These are phyloP conservation scores for Mortierella sp. DNA, from an alignment of 371 early-diverging fungal genomes.

Conservation along the genomic window DNA sequence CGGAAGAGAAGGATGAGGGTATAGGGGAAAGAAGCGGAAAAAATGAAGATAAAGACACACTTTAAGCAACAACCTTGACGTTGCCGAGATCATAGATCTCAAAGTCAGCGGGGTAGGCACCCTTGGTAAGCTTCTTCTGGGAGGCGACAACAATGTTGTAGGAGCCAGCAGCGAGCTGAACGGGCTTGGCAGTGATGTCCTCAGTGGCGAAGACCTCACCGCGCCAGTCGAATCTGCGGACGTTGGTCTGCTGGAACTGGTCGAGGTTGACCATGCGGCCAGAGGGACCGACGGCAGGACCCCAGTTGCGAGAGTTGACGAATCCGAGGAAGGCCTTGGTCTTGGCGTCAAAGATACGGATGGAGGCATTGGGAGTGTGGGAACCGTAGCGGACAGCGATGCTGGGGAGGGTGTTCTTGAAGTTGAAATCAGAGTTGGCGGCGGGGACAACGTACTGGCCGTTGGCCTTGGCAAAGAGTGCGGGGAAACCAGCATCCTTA, in stretches of 20 bases:
- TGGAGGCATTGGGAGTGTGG: slow-evolving; percentile 32
- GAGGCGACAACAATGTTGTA: slow-evolving; percentile 28
- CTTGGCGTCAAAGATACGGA: slow-evolving; percentile 30
- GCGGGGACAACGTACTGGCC: background rate
- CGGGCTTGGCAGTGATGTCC: background rate
- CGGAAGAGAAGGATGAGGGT: background rate
- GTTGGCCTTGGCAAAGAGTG: background rate
- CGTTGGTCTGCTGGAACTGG: slow-evolving; percentile 3
- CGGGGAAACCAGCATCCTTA: slow-evolving; percentile 19
- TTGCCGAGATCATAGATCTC: slow-evolving; percentile 25
- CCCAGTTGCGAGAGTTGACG: background rate
- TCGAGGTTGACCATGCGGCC: slow-evolving; percentile 28
- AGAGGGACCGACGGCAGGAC: slow-evolving; percentile 20
- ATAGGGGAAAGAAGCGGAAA: slow-evolving; percentile 9
- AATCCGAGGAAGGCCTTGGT: slow-evolving; percentile 30
- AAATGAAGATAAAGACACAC: background rate
- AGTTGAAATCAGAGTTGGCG: slow-evolving; percentile 14
- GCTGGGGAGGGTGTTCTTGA: slow-evolving; percentile 2
- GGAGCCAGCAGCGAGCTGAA: slow-evolving; percentile 16
- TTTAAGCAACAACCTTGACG: background rate
- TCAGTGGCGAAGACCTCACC: slow-evolving; percentile 25
- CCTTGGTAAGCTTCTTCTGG: slow-evolving; percentile 36
- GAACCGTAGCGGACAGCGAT: slow-evolving; percentile 36
- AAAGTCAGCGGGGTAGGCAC: slow-evolving; percentile 27
- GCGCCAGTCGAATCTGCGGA: slow-evolving; percentile 22